phyloP scores from a whole-genome alignment of 768 basidiomycete genomes.

The Rubroboletus satanas region DNA sequence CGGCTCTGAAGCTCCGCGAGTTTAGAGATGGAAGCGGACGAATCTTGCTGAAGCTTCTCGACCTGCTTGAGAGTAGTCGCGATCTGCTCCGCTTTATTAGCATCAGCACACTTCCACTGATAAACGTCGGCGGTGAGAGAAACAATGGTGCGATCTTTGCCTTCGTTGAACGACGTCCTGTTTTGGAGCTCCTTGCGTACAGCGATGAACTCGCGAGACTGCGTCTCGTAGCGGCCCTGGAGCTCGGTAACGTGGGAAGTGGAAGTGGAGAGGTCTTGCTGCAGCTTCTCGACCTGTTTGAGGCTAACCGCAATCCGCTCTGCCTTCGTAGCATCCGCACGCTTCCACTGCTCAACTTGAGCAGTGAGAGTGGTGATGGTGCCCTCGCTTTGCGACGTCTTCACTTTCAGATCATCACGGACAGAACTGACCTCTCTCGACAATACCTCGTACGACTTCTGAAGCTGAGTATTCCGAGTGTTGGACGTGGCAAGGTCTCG shows the following conservation, averaged over 20 bases:
- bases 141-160: not conserved
- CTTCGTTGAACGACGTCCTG: not conserved
- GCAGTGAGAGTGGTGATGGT: not conserved
- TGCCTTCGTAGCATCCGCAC: not conserved
- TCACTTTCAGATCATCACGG: not conserved
- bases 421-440: not conserved
- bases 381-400: not conserved
- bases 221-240: not conserved
- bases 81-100: too few relatives aligned
- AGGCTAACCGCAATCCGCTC: not conserved
- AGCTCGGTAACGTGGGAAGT: not conserved
- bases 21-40: too few relatives aligned
- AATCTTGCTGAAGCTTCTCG: too few relatives aligned
- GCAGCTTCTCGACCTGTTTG: not conserved
- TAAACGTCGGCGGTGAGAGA: constrained; percentile 1
- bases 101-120: not conserved
- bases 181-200: not conserved
- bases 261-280: not conserved
- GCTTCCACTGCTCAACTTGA: constrained; percentile 1
- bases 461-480: constrained; percentile 2
- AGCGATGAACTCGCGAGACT: not conserved
- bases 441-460: not conserved
- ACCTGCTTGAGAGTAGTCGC: too few relatives aligned
- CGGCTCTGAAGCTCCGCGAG: too few relatives aligned
- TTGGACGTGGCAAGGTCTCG: not conserved